Evolutionary conservation across 495 filamentous ascomycete species (phyloP).

Genomic region (Cercophora samala): DNA sequence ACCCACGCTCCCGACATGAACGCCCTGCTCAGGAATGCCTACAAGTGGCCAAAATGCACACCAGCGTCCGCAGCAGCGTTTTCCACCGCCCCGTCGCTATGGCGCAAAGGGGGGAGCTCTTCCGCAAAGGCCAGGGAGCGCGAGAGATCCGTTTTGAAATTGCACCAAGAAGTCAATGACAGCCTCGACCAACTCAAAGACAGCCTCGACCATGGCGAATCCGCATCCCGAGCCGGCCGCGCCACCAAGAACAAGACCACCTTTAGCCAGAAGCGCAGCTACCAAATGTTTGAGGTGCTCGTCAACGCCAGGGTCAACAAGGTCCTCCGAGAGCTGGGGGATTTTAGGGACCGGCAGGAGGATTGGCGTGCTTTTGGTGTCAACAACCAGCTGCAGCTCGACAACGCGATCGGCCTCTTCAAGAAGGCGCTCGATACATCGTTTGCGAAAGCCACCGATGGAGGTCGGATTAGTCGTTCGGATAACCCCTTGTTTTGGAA

Average conservation of each 20-base stretch:
- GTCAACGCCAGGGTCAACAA: conserved; percentile 20
- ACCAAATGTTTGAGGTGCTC: conserved; percentile 31
- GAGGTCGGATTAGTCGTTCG: conserved; percentile 28
- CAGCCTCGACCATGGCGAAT: conserved; percentile 3
- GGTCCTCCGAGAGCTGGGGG: conserved; percentile 19
- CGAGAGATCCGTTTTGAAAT: neutral
- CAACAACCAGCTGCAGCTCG: conserved; percentile 27
- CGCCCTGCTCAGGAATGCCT: conserved; percentile 24
- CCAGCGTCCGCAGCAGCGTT: neutral
- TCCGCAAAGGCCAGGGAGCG: neutral
- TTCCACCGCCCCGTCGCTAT: neutral
- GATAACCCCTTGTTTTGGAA: conserved; percentile 51
- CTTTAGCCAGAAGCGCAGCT: conserved; percentile 22
- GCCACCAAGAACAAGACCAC: neutral
- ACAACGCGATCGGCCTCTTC: conserved; percentile 39
- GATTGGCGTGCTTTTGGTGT: conserved; percentile 37
- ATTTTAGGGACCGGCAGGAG: conserved; percentile 14
- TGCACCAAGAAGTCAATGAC: neutral
- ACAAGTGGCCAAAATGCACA: conserved; percentile 20
- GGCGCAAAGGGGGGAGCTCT: neutral
- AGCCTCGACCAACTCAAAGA: neutral
- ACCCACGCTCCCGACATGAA: conserved; percentile 29
- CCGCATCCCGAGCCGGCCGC: neutral
- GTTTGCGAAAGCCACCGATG: conserved; percentile 35
- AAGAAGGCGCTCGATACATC: conserved; percentile 32